Conservation (phyloP, 2,329 filamentous ascomycete species). For the Allantophomopsis cytisporea region DNA sequence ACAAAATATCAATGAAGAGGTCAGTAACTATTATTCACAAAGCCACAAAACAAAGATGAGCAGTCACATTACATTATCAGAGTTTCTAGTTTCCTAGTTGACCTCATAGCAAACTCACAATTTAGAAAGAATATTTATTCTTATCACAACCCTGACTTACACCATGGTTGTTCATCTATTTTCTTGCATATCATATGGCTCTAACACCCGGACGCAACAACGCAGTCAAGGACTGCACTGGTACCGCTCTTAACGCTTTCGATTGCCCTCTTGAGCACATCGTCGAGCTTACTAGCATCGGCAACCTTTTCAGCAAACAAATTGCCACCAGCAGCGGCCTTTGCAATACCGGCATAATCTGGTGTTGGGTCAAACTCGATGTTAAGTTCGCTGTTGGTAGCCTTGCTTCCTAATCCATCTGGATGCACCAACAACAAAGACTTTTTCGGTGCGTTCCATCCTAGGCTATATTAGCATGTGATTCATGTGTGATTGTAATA, state of each 20-base stretch:
- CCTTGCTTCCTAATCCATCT: constrained; percentile 41
- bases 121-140: too few relatives aligned
- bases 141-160: too few relatives aligned
- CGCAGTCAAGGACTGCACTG: constrained; percentile 44
- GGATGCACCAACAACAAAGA: constrained; percentile 50
- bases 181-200: too few relatives aligned
- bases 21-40: too few relatives aligned
- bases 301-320: constrained; percentile 46
- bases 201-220: constrained; percentile 6
- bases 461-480: constrained; percentile 9
- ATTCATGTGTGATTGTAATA: too few relatives aligned
- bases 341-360: constrained; percentile 52
- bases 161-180: too few relatives aligned
- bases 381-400: constrained; percentile 46
- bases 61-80: too few relatives aligned
- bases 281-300: constrained; percentile 38
- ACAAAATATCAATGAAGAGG: too few relatives aligned
- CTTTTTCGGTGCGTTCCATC: constrained; percentile 52
- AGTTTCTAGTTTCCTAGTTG: too few relatives aligned
- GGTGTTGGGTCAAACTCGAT: constrained; percentile 47
- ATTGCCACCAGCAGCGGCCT: constrained; percentile 47
- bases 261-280: constrained; percentile 41
- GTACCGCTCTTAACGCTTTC: constrained; percentile 39
- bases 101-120: too few relatives aligned
- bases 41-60: too few relatives aligned